These are phyloP conservation scores for Pyrrhoderma lamaoense DNA, from an alignment of 1,284 basidiomycete genomes.

Conservation along the genomic window DNA sequence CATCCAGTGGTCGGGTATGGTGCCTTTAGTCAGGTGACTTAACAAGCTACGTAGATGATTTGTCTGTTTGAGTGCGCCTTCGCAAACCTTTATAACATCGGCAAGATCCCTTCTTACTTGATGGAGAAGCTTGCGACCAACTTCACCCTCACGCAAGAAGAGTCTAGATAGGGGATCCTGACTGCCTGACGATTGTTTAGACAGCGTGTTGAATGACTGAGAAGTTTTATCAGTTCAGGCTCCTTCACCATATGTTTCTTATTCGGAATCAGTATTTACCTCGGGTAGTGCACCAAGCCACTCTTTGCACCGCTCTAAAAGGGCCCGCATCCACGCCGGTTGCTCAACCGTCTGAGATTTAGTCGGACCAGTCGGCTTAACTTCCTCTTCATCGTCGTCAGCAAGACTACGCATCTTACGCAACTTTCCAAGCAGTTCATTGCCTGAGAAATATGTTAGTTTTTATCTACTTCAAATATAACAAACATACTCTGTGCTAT, in stretches of 20 bases:
- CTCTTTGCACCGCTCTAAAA: slow-evolving; percentile 73
- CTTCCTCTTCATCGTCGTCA: slow-evolving; percentile 80
- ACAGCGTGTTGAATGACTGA: slow-evolving; percentile 58
- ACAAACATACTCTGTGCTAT: slow-evolving; percentile 72
- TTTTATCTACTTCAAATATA: slow-evolving; percentile 12
- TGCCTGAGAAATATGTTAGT: slow-evolving; percentile 44
- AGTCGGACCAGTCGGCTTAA: slow-evolving; percentile 40
- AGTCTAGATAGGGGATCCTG: slow-evolving; percentile 82
- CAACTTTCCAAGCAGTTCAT: slow-evolving; percentile 74
- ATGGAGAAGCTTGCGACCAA: slow-evolving; percentile 69
- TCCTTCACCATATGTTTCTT: neutral
- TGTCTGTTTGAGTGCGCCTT: slow-evolving; percentile 86
- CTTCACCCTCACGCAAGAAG: slow-evolving; percentile 81
- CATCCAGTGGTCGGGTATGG: slow-evolving; percentile 82
- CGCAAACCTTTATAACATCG: slow-evolving; percentile 79
- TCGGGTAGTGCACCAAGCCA: slow-evolving; percentile 75
- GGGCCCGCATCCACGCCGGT: slow-evolving; percentile 87
- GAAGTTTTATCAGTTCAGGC: slow-evolving; percentile 4
- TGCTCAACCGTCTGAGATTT: slow-evolving; percentile 62
- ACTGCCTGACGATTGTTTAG: slow-evolving; percentile 59
- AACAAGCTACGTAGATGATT: slow-evolving; percentile 86
- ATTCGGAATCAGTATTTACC: slow-evolving; percentile 40
- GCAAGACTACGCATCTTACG: slow-evolving; percentile 87
- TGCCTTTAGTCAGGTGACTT: slow-evolving; percentile 84
- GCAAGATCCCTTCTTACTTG: slow-evolving; percentile 75